phyloP scores from a whole-genome alignment of 495 filamentous ascomycete genomes.

The Hypoxylon rickii region DNA sequence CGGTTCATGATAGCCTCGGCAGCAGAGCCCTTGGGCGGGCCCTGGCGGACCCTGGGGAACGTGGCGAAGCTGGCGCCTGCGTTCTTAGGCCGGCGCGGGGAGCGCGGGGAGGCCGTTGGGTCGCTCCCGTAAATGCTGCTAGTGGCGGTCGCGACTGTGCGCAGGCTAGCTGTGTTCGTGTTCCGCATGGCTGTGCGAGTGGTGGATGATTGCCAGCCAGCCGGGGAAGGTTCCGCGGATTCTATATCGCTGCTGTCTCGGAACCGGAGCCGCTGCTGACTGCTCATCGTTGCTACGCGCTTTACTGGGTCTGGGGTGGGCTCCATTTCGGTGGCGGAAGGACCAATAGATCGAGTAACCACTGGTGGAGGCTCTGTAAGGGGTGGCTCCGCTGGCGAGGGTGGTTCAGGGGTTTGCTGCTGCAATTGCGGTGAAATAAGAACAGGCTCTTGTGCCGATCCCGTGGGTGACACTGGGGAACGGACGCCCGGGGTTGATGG shows the following conservation, averaged over 20 bases:
- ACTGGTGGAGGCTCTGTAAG: slow-evolving; percentile 3
- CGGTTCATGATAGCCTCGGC: slow-evolving; percentile 31
- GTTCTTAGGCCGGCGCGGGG: slow-evolving; percentile 34
- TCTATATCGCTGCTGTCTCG: slow-evolving; percentile 39
- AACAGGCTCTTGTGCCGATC: background rate
- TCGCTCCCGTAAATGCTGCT: slow-evolving; percentile 1
- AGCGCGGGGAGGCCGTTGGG: slow-evolving; percentile 3
- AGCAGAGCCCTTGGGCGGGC: slow-evolving; percentile 18
- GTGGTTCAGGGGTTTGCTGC: background rate
- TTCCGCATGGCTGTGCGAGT: slow-evolving; percentile 12
- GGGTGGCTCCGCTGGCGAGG: slow-evolving; percentile 5
- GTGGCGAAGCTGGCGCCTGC: slow-evolving; percentile 31
- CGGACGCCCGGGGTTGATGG: slow-evolving; percentile 7
- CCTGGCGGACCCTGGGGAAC: slow-evolving; percentile 28
- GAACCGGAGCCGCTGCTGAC: slow-evolving; percentile 31
- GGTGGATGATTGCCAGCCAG: slow-evolving; percentile 8
- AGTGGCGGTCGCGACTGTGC: background rate
- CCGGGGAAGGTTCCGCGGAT: slow-evolving; percentile 30
- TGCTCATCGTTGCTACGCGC: slow-evolving; percentile 9
- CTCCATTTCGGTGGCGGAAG: slow-evolving; percentile 1
- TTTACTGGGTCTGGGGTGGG: background rate
- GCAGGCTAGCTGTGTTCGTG: slow-evolving; percentile 25
- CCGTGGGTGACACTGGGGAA: background rate
- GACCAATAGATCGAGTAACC: slow-evolving; percentile 6
- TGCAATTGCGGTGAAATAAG: background rate